Evolutionary conservation across 805 yeast species (phyloP).

Genomic region (Blastobotrys chiropterorum): DNA sequence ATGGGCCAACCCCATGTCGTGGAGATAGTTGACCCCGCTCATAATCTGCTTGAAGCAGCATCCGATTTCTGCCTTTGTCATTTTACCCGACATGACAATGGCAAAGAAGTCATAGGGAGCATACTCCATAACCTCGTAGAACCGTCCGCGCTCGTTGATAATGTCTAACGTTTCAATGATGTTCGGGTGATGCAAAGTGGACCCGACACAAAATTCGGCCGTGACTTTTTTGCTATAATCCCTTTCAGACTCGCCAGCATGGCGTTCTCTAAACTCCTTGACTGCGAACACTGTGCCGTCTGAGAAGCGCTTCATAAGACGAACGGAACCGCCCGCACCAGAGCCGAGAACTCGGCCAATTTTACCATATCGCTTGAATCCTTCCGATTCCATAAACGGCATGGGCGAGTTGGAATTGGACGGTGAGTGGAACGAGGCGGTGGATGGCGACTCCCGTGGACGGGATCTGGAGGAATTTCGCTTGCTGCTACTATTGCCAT

Average conservation of each 20-base stretch:
- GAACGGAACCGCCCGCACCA: conserved; percentile 95
- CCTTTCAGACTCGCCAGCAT: conserved; percentile 52
- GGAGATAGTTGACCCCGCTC: conserved; percentile 70
- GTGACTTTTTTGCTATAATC: conserved; percentile 76
- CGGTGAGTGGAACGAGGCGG: conserved; percentile 4
- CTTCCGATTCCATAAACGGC: conserved; percentile 35
- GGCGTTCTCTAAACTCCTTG: conserved; percentile 71
- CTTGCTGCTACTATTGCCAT: conserved; percentile 6
- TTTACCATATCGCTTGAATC: conserved; percentile 62
- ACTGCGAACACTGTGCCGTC: conserved; percentile 72
- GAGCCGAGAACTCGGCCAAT: conserved; percentile 74
- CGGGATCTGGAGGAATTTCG: conserved; percentile 2
- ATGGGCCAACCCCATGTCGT: conserved; percentile 80
- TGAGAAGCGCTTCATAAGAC: conserved; percentile 56
- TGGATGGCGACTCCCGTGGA: background rate
- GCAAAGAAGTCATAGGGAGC: conserved; percentile 90
- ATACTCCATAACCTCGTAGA: conserved; percentile 84
- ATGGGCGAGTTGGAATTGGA: conserved; percentile 9
- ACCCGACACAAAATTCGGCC: conserved; percentile 77
- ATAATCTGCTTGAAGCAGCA: conserved; percentile 83
- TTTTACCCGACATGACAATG: conserved; percentile 81
- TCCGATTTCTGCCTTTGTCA: conserved; percentile 61
- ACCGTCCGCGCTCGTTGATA: conserved; percentile 56
- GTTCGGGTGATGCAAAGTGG: conserved; percentile 70
- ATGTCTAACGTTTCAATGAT: conserved; percentile 77